phyloP scores from a whole-genome alignment of 1,139 yeast species.

The Yamadazyma atmosphaerica region DNA sequence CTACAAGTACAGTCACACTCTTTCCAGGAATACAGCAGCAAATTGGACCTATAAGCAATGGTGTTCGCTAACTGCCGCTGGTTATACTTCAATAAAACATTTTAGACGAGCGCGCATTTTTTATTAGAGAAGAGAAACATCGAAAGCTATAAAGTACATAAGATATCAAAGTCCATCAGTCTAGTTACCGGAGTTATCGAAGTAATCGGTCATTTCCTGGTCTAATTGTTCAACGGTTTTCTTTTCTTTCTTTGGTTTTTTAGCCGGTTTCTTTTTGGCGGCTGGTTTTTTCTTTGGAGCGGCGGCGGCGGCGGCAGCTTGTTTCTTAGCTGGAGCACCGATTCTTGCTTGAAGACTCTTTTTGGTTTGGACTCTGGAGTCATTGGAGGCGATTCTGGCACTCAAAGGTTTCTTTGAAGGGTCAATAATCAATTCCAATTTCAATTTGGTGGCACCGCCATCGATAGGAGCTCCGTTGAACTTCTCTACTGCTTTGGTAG shows the following conservation, averaged over 20 bases:
- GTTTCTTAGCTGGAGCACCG: conserved; percentile 11
- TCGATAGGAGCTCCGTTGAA: conserved; percentile 95
- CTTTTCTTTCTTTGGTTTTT: conserved; percentile 51
- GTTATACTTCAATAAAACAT: no score
- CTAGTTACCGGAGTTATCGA: conserved; percentile 25
- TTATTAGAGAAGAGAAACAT: not conserved
- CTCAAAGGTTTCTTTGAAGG: conserved; percentile 78
- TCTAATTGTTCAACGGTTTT: conserved; percentile 89
- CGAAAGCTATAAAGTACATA: no score
- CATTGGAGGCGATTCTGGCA: conserved; percentile 64
- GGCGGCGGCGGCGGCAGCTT: conserved; percentile 12
- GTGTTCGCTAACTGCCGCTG: no score
- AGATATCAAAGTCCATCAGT: no score
- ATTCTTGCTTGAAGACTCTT: conserved; percentile 19
- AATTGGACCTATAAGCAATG: no score
- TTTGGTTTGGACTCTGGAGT: conserved; percentile 12
- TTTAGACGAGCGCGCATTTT: no score
- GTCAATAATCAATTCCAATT: conserved; percentile 83
- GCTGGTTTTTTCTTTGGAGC: conserved; percentile 30
- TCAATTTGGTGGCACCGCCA: conserved; percentile 76
- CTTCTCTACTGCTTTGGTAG: conserved; percentile 70
- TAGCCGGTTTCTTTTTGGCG: conserved; percentile 23
- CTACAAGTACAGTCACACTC: no score
- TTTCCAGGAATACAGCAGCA: no score
- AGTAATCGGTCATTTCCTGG: conserved; percentile 90